phyloP scores from a whole-genome alignment of 2,329 filamentous ascomycete genomes.

The Trichoderma hamatum region DNA sequence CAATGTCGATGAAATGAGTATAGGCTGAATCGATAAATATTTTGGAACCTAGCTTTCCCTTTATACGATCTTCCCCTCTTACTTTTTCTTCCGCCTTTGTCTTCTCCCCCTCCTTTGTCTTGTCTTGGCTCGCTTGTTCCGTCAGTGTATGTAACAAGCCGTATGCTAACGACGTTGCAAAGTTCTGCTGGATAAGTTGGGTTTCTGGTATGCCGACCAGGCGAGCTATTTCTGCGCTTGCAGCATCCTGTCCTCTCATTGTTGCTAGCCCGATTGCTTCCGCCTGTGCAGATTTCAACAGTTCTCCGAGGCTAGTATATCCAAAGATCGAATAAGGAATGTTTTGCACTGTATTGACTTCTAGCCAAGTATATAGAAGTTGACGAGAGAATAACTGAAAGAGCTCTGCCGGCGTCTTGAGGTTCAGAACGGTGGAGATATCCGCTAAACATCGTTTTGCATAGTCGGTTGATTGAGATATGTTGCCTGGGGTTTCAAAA shows the following conservation, averaged over 20 bases:
- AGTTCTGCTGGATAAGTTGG: constrained; percentile 67
- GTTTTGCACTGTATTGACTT: constrained; percentile 63
- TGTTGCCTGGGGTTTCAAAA: constrained; percentile 82
- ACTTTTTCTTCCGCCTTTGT: constrained; percentile 53
- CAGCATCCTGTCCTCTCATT: constrained; percentile 74
- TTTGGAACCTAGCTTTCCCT: constrained; percentile 69
- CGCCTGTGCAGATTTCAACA: constrained; percentile 71
- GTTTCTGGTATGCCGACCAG: constrained; percentile 57
- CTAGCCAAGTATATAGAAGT: constrained; percentile 87
- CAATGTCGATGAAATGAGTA: constrained; percentile 73
- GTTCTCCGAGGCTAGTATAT: constrained; percentile 67
- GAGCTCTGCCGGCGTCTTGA: constrained; percentile 69
- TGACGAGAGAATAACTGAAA: constrained; percentile 88
- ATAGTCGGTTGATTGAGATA: constrained; percentile 66
- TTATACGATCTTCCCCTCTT: constrained; percentile 67
- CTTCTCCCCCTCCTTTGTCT: constrained; percentile 51
- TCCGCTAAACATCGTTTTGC: constrained; percentile 70
- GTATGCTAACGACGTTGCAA: constrained; percentile 81
- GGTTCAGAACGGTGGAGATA: constrained; percentile 66
- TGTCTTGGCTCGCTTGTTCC: constrained; percentile 36
- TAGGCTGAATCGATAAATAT: constrained; percentile 65
- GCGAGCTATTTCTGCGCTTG: constrained; percentile 62
- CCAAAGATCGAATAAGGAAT: constrained; percentile 88
- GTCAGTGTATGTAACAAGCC: constrained; percentile 65
- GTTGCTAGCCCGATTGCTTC: constrained; percentile 80